phyloP scores from a whole-genome alignment of 495 filamentous ascomycete species.

The Aspergillus incahuasiensis region DNA sequence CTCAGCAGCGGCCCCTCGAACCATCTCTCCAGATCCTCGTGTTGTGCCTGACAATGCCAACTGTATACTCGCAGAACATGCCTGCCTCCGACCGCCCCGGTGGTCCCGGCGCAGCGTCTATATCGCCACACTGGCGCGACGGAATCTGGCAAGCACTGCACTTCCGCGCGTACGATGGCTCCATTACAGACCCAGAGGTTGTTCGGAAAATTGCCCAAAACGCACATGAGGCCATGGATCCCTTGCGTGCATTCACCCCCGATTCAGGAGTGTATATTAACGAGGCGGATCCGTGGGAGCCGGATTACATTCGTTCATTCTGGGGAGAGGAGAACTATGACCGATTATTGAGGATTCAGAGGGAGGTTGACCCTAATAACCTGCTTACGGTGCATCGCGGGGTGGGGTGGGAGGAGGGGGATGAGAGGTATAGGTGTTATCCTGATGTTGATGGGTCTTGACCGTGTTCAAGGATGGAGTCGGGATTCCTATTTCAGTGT shows the following conservation, averaged over 20 bases:
- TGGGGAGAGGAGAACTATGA: slow-evolving; percentile 32
- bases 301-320: slow-evolving; percentile 15
- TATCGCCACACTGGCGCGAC: slow-evolving; percentile 7
- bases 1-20: no score
- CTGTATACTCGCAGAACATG: no score
- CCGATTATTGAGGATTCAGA: slow-evolving; percentile 35
- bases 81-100: no score
- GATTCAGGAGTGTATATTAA: slow-evolving; percentile 38
- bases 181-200: not conserved
- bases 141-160: slow-evolving; percentile 12
- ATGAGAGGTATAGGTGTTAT: slow-evolving; percentile 14
- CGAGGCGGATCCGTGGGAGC: slow-evolving; percentile 36
- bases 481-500: no score
- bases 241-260: slow-evolving; percentile 26
- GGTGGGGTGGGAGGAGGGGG: slow-evolving; percentile 13
- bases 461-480: no score
- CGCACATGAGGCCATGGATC: slow-evolving; percentile 5
- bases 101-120: no score
- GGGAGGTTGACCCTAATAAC: slow-evolving; percentile 34
- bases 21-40: no score
- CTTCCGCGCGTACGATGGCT: not conserved
- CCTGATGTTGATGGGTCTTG: slow-evolving; percentile 2
- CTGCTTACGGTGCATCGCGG: slow-evolving; percentile 10
- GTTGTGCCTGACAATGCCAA: no score
- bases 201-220: not conserved